A percentile compares a stretch with the other conserved stretches of the same genome.
These are phyloP conservation scores for Citrullus colocynthis DNA, from an alignment of 306 rosid species.

Conservation along the genomic window DNA sequence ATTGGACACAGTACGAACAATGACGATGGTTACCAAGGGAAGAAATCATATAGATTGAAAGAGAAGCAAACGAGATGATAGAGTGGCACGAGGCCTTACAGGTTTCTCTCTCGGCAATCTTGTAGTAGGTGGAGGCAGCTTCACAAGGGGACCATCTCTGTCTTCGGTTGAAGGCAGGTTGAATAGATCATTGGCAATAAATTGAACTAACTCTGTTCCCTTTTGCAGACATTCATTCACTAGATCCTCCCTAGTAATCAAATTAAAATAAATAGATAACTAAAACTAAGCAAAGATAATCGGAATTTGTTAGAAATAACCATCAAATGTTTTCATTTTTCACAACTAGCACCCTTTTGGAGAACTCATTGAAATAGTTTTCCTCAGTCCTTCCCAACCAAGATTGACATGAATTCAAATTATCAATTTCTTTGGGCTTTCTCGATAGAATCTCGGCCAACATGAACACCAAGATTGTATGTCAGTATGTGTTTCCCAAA, in stretches of 20 bases:
- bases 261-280: neutral
- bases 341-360: too few species aligned
- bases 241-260: conserved; percentile 39
- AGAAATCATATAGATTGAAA: neutral
- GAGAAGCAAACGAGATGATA: neutral
- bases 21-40: neutral
- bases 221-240: conserved; percentile 40
- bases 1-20: neutral
- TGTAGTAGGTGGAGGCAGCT: conserved; percentile 52
- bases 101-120: conserved; percentile 82
- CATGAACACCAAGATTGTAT: too few species aligned
- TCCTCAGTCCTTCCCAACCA: too few species aligned
- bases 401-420: too few species aligned
- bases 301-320: neutral
- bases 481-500: too few species aligned
- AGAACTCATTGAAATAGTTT: too few species aligned
- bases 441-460: too few species aligned
- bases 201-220: conserved; percentile 76
- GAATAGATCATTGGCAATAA: conserved; percentile 56
- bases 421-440: too few species aligned
- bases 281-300: neutral
- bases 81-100: conserved; percentile 20
- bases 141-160: conserved; percentile 70
- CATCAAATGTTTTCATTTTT: too few species aligned
- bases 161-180: conserved; percentile 58